phyloP scores from a whole-genome alignment of 176 grass and related monocot species.

The Bolboschoenus planiculmis region DNA sequence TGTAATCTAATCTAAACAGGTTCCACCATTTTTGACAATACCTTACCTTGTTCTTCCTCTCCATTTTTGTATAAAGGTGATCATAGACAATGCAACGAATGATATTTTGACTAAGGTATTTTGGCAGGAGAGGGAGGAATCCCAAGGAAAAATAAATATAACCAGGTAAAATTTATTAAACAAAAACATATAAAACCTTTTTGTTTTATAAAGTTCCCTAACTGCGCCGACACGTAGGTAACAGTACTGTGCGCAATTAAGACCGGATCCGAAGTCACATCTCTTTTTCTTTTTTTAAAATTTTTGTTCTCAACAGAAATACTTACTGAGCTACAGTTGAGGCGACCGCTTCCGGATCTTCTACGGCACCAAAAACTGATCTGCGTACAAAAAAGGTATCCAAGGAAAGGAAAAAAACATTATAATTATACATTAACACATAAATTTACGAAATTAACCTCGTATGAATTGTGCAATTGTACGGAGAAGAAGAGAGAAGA shows the following conservation, averaged over 20 bases:
- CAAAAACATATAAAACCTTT: not conserved
- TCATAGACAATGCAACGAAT: not conserved
- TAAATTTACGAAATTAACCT: conserved; percentile 10
- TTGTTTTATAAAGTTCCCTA: not conserved
- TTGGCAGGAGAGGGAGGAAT: not conserved
- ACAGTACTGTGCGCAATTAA: not conserved
- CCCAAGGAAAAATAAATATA: not conserved
- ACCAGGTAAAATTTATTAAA: not conserved
- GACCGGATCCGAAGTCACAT: not conserved
- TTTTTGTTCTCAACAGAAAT: too few species aligned
- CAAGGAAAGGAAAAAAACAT: not conserved
- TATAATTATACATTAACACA: conserved; percentile 2
- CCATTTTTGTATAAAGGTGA: too few species aligned
- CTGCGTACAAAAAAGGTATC: not conserved
- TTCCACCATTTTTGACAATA: not conserved
- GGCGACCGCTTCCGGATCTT: conserved; percentile 26
- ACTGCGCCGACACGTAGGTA: not conserved
- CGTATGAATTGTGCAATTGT: not conserved
- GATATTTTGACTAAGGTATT: conserved; percentile 2
- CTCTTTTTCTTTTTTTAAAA: not conserved
- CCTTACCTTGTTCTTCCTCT: not conserved
- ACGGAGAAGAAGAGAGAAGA: conserved; percentile 8
- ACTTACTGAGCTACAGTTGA: conserved; percentile 29
- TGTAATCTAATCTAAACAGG: not conserved
- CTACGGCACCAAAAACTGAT: conserved; percentile 23